These are phyloP conservation scores for Actinomortierella wolfii DNA, from an alignment of 371 early-diverging fungal genomes.

Conservation along the genomic window DNA sequence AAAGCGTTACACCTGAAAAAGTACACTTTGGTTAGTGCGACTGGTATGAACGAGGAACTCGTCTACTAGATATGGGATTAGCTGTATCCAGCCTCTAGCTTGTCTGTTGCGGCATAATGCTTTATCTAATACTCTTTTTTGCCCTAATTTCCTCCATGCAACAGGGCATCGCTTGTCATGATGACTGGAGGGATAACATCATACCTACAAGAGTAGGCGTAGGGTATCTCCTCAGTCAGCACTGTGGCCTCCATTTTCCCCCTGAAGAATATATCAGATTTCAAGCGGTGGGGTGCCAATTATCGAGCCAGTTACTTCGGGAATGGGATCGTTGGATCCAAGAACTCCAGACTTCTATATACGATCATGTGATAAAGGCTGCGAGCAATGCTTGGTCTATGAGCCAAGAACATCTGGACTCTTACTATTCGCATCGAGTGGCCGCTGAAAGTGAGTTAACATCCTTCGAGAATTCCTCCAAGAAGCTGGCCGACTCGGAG, in stretches of 20 bases:
- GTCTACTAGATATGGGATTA: slow-evolving; percentile 7
- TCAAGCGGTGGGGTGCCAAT: slow-evolving; percentile 9
- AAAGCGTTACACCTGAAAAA: slow-evolving; percentile 10
- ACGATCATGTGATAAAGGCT: slow-evolving; percentile 7
- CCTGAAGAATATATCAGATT: slow-evolving; percentile 10
- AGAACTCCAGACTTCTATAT: background rate
- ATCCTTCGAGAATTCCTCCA: slow-evolving; percentile 15
- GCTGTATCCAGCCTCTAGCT: slow-evolving; percentile 12
- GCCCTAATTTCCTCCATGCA: slow-evolving; percentile 1
- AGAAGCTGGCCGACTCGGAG: slow-evolving; percentile 12
- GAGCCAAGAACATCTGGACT: slow-evolving; percentile 7
- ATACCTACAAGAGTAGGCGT: slow-evolving; percentile 11
- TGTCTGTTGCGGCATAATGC: background rate
- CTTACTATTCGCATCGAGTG: slow-evolving; percentile 14
- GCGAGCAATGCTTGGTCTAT: slow-evolving; percentile 7
- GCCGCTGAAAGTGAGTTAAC: slow-evolving; percentile 11
- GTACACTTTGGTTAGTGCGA: slow-evolving; percentile 13
- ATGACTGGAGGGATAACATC: slow-evolving; percentile 6
- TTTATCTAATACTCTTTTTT: slow-evolving; percentile 2
- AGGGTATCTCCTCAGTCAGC: slow-evolving; percentile 12
- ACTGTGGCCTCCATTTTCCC: slow-evolving; percentile 4
- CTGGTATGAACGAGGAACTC: slow-evolving; percentile 16
- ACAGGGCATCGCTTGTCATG: background rate
- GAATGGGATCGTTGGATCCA: slow-evolving; percentile 23
- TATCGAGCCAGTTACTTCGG: slow-evolving; percentile 6